phyloP scores from a whole-genome alignment of 2,329 filamentous ascomycete species.

The Mariannaea sp. region DNA sequence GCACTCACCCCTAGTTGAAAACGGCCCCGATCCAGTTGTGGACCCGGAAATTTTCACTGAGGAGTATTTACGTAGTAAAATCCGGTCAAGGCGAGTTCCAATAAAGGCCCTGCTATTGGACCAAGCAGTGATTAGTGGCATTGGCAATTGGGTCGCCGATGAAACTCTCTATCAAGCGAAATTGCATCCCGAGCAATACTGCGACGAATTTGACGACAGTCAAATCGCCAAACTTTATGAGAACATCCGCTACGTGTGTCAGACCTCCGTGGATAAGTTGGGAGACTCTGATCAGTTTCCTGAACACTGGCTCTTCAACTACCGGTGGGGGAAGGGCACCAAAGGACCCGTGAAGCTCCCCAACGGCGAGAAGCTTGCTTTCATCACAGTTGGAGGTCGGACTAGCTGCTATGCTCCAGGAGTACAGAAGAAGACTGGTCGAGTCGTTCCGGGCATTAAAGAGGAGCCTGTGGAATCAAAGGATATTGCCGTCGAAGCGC shows the following conservation, averaged over 20 bases:
- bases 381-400: conserved; percentile 86
- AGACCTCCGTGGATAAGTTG: conserved; percentile 75
- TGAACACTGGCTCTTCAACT: conserved; percentile 82
- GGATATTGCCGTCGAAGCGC: conserved; percentile 22
- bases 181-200: conserved; percentile 92
- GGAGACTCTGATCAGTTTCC: conserved; percentile 87
- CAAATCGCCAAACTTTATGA: conserved; percentile 75
- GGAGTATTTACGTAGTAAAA: conserved; percentile 72
- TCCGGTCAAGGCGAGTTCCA: conserved; percentile 78
- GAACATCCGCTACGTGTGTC: conserved; percentile 77
- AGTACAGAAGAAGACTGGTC: conserved; percentile 78
- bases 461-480: conserved; percentile 45
- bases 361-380: conserved; percentile 82
- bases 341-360: conserved; percentile 73
- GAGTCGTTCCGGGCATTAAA: conserved; percentile 49
- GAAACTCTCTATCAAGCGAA: conserved; percentile 89
- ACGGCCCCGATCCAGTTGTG: conserved; percentile 89
- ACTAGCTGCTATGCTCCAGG: conserved; percentile 88
- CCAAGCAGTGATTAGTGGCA: conserved; percentile 85
- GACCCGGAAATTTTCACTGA: conserved; percentile 79
- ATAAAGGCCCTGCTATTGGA: conserved; percentile 89
- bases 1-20: conserved; percentile 80
- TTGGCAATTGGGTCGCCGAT: conserved; percentile 97
- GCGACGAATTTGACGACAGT: conserved; percentile 74
- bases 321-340: conserved; percentile 89